Evolutionary conservation across 129 eudicot species (phyloP), one percentile per base, ranked within the genome.

Genomic region (Logfia minima): DNA sequence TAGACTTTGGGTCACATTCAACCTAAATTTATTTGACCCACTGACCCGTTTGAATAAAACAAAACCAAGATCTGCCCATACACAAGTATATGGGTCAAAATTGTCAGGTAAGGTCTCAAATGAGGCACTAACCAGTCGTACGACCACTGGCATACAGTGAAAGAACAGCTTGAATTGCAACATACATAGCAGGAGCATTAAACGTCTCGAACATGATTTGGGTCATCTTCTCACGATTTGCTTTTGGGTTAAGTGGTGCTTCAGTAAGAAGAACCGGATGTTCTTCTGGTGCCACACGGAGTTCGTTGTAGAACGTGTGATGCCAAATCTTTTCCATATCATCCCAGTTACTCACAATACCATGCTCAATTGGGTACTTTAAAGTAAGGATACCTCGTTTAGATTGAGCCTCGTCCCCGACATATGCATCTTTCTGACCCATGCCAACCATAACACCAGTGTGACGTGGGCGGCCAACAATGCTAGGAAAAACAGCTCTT

Each of bases 241-340:
- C 89, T 80, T 88, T 88, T 28, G 89, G 92, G 52, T 85, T 88
- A 32, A 88, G 92, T 55, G 92, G 92, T 37, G 92, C 92, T 86
- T 88, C 92, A 45, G 92, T 88, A 9, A 88, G 90, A 70, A 88
- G 88, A 85, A 88, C 85, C 0, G 92, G 92, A 68, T 85, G 88
- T 76, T 88, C 92, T 65, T 88, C 92, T 16, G 92, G 92, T 75
- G 92, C 92, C 52, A 88, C 89, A 77, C 92, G 89, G 41, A 88
- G 92, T 68, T 88, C 92, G 37, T 85, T 88, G 80, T 85, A 88
- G 83, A 87, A 87, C 7, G 89, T 88, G 68, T 88, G 92, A 83
- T 88, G 92, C 92, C 92, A 88, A 28, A 88, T 88, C 89, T 85
- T 88, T 70, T 88, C 92, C 92, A 88, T 88, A 26, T 88, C 92